phyloP scores from a whole-genome alignment of 106 monocot genomes.

The Apostasia ramifera region DNA sequence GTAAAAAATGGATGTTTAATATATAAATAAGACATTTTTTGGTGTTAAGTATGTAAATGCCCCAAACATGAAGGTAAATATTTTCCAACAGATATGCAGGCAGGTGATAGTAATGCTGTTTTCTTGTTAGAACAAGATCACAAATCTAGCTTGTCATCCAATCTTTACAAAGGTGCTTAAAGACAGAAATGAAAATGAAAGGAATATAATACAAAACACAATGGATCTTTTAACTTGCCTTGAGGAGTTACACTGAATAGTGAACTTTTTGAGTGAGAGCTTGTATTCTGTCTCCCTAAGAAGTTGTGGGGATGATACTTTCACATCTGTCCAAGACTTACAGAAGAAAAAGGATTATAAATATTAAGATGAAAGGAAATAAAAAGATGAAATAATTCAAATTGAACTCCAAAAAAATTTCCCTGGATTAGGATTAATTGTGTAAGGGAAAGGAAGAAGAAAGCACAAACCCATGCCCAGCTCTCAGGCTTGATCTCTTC shows the following conservation, averaged over 20 bases:
- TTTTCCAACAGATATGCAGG: too few relatives aligned
- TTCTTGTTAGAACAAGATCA: too few relatives aligned
- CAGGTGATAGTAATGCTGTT: too few relatives aligned
- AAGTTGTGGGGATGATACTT: constrained; percentile 84
- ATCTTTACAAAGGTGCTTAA: too few relatives aligned
- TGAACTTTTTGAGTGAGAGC: constrained; percentile 68
- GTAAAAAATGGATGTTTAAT: too few relatives aligned
- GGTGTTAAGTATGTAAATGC: too few relatives aligned
- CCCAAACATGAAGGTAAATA: too few relatives aligned
- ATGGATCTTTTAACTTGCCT: constrained; percentile 44
- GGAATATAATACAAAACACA: not conserved
- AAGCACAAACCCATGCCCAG: constrained; percentile 75
- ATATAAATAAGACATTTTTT: too few relatives aligned
- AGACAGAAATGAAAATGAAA: too few relatives aligned
- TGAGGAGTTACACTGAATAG: constrained; percentile 61
- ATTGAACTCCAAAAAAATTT: not conserved
- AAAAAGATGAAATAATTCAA: not conserved
- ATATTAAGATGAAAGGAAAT: not conserved
- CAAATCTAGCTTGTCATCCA: too few relatives aligned
- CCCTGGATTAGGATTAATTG: constrained; percentile 4
- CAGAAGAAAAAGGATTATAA: constrained; percentile 1
- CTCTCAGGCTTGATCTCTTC: constrained; percentile 61
- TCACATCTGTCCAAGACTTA: constrained; percentile 89
- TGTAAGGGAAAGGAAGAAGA: not conserved
- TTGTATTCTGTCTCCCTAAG: constrained; percentile 76